Evolutionary conservation across 2,329 filamentous ascomycete genomes (phyloP), one percentile per base, ranked within the genome.

Genomic region (Aspergillus piperis): DNA sequence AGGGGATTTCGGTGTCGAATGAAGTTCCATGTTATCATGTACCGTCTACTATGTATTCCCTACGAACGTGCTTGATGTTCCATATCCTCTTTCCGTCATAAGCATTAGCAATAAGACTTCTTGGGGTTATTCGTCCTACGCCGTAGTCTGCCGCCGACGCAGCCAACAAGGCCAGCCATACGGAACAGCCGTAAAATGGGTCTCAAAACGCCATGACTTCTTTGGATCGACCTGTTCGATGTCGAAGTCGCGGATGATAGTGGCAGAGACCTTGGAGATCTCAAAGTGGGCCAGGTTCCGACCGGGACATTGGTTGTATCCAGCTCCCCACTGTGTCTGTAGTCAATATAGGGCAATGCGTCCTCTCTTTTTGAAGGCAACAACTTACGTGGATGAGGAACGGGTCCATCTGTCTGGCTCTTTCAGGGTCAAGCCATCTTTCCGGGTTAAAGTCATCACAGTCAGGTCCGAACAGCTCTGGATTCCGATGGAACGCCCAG

Each of bases 281-380:
- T 78, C 71, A 36, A 78, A 62, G 47, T 72, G 68, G 8, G 74
- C 75, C 5, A 78, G 66, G 42, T 77, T 71, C 17, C 70, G 70
- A 0, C 76, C 76, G 17, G 72, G 71, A 51, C 75, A 79, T 44
- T 68, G 65, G 23, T 70, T 72, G 42, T 77, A 77, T 7, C 77
- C 75, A 5, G 71, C 71, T 21, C 75, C 75, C 62, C 75, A 79
- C 60, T 70, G 27, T 13, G n/a, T 15, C 5, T 15, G 8, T 27
- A 8, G 7, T 38, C 38, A 55, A 8, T 19, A 6, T 10, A 6
- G 15, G 21, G 11, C 19, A 32, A 3, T 11, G 21, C 6, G 15
- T 17, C 3, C 25, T 27, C 7, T 27, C 7, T 3, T 0, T 8
- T 0, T 27, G 2, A 27, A 27, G 25, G 25, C 6, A 8, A 27